phyloP scores from a whole-genome alignment of 192 early-diverging fungal genomes.

The Gigaspora rosea region DNA sequence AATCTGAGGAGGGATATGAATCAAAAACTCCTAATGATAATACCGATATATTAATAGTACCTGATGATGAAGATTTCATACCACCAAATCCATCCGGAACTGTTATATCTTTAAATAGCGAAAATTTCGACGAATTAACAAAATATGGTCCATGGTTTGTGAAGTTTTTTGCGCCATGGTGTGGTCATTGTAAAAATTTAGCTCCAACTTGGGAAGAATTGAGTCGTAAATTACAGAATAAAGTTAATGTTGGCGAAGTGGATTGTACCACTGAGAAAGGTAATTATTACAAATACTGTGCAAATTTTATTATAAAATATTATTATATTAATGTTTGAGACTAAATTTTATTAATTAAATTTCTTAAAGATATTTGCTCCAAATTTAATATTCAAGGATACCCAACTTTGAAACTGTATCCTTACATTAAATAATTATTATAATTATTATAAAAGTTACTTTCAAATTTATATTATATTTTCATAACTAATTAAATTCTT shows the following conservation, averaged over 20 bases:
- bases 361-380: constrained; percentile 51
- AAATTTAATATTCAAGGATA: constrained; percentile 76
- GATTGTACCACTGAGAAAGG: constrained; percentile 74
- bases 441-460: neutral
- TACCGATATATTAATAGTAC: neutral
- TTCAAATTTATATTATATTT: neutral
- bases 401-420: constrained; percentile 81
- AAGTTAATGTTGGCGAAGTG: constrained; percentile 81
- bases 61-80: constrained; percentile 33
- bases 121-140: constrained; percentile 54
- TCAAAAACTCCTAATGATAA: neutral
- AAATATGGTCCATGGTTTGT: constrained; percentile 78
- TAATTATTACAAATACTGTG: neutral
- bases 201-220: constrained; percentile 79
- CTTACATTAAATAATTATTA: neutral
- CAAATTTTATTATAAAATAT: neutral
- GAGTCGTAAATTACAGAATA: constrained; percentile 59
- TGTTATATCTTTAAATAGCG: constrained; percentile 55
- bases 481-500: constrained; percentile 38
- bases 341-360: neutral
- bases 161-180: constrained; percentile 91
- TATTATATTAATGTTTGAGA: neutral
- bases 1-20: constrained; percentile 27
- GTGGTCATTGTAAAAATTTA: constrained; percentile 83
- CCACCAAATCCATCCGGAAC: constrained; percentile 55